These are phyloP conservation scores for Pyrenochaeta sp. DNA, from an alignment of 2,329 filamentous ascomycete species.

Conservation along the genomic window DNA sequence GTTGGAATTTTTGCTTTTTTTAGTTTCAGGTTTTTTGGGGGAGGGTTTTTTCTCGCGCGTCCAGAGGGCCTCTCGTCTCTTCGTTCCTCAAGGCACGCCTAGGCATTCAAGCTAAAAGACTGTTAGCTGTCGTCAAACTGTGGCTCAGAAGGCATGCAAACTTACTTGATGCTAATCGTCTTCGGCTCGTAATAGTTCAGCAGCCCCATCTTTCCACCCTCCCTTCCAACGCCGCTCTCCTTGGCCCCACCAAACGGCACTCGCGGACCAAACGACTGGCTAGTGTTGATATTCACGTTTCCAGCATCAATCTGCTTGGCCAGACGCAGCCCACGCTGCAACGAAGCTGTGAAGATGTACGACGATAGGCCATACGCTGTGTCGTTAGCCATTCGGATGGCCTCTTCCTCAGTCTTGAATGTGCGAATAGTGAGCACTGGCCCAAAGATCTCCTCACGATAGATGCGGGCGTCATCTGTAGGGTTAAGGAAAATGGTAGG, in stretches of 20 bases:
- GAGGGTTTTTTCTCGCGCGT: no score
- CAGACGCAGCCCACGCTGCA: constrained; percentile 39
- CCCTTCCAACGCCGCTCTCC: constrained; percentile 43
- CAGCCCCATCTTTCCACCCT: constrained; percentile 38
- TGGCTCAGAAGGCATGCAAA: background rate
- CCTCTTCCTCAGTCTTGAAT: constrained; percentile 47
- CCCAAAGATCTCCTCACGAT: constrained; percentile 45
- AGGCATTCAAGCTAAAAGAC: constrained; percentile 5
- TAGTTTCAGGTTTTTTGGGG: no score
- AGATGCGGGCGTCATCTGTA: constrained; percentile 35
- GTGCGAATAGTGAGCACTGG: constrained; percentile 40
- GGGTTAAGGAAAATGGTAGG: constrained; percentile 45
- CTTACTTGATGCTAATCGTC: constrained; percentile 43
- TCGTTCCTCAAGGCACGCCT: background rate
- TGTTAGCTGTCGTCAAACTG: background rate
- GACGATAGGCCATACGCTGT: constrained; percentile 38
- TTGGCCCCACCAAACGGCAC: constrained; percentile 47
- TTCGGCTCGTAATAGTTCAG: constrained; percentile 45
- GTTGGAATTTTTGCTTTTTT: no score
- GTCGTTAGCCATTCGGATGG: constrained; percentile 41
- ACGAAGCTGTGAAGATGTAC: constrained; percentile 35
- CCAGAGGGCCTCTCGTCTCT: no score
- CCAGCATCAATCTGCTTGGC: constrained; percentile 42
- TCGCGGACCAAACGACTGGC: constrained; percentile 20
- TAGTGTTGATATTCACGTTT: constrained; percentile 42